Conservation (phyloP, 75 land plant species). For the Gnetum montanum region DNA sequence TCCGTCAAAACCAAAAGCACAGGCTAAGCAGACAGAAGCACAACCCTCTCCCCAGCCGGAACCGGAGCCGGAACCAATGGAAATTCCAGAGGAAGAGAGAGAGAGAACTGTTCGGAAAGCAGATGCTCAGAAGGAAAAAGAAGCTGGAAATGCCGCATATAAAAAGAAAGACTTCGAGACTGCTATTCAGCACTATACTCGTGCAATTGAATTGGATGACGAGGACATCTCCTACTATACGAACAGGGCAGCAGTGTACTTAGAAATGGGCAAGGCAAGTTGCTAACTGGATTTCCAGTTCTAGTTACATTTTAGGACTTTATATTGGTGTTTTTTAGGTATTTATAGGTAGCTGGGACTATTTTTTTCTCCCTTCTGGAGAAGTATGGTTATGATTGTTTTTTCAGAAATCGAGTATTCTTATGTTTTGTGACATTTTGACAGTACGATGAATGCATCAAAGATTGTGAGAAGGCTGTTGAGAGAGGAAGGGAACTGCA, state of each 20-base stretch:
- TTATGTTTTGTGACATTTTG: no score
- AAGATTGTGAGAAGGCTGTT: conserved; percentile 93
- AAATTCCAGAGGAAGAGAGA: conserved; percentile 55
- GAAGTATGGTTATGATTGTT: no score
- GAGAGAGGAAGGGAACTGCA: conserved; percentile 84
- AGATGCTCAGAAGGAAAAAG: conserved; percentile 83
- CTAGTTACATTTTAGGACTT: no score
- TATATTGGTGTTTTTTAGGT: no score
- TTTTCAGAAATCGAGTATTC: no score
- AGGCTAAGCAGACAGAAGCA: conserved; percentile 7
- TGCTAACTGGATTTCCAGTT: no score
- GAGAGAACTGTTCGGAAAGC: conserved; percentile 53
- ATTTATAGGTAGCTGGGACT: no score
- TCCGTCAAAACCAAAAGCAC: conserved; percentile 3
- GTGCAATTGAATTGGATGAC: conserved; percentile 79
- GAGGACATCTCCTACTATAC: conserved; percentile 94
- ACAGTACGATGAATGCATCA: conserved; percentile 84
- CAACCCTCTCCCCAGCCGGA: conserved; percentile 25
- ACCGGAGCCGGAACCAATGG: conserved; percentile 75
- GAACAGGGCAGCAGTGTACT: conserved; percentile 89
- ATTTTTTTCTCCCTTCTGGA: no score
- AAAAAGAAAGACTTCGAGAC: conserved; percentile 90
- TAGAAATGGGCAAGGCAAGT: conserved; percentile 88
- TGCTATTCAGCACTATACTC: conserved; percentile 70
- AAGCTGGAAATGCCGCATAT: conserved; percentile 89